Base-by-base conservation (phyloP, 768 basidiomycete genomes). In the Favolaschia claudopus region DNA sequence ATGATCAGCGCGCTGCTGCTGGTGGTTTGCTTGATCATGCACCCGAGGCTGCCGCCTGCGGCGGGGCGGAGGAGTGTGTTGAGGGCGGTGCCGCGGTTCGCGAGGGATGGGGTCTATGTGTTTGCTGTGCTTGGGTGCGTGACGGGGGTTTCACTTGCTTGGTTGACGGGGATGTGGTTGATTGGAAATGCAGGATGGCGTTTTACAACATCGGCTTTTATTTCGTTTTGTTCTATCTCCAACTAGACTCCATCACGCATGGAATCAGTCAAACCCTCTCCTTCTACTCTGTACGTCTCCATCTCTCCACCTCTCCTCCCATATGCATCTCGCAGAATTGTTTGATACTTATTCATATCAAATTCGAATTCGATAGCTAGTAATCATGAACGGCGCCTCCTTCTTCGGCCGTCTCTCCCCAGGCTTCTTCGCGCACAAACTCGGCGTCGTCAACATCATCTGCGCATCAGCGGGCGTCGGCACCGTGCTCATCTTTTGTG, bases 281-380 rank as follows among this genome's bases (percentile, higher is more conserved):
- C 3, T 78, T 79, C 42, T 78, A 79, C 49, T 72, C 77, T 15
- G 78, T 77, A n/a, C n/a, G n/a, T n/a, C n/a, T n/a, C n/a, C n/a
- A n/a, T n/a, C n/a, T n/a, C n/a, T n/a, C n/a, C n/a, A n/a, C n/a
- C n/a, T n/a, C n/a, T n/a, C n/a, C n/a, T n/a, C n/a, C n/a, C n/a
- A n/a, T n/a, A n/a, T n/a, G n/a, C n/a, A n/a, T n/a, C n/a, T n/a
- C n/a, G n/a, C n/a, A n/a, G n/a, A n/a, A n/a, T n/a, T n/a, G n/a
- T n/a, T n/a, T n/a, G n/a, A n/a, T n/a, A n/a, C n/a, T n/a, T n/a
- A n/a, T n/a, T n/a, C n/a, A n/a, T n/a, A 19, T 25, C 19, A 42
- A 38, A 58, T 17, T 52, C 34, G n/a, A 37, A 4, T 29, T 12
- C 6, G 22, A 7, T 39, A 76, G 69, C 50, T 80, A 15, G 72